Evolutionary conservation across 441 rosid genomes (phyloP), one percentile per base, ranked within the genome.

Genomic region (Flueggea neowawraea): DNA sequence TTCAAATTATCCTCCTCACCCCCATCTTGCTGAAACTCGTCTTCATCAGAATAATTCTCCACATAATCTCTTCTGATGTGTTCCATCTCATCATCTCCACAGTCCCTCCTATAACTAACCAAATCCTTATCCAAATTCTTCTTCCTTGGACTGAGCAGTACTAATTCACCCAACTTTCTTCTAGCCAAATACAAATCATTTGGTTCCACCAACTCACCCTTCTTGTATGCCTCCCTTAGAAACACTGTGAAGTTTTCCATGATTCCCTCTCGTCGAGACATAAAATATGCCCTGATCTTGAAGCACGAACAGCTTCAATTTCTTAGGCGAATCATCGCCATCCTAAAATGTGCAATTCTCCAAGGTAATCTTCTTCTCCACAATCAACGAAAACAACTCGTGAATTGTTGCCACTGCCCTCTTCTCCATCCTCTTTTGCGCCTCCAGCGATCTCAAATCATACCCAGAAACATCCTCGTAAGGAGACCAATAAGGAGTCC

Each of bases 211-310:
- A 93, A 55, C 67, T 88, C 93, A 58, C 97, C 96, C 63, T 62
- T 90, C 79, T 74, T 81, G 76, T 85, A 90, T 3, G 80, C 84
- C 73, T 90, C 96, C 73, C 96, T 79, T 9, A 93, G 78, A 78
- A 90, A 90, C 73, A 93, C 93, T 88, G 22, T 93, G 98, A 75
- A 93, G 89, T 64, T 93, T 93, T 73, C 98, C 97, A 3, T 75
- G 83, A 75, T 95, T 91, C 64, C 99, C 99, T 70, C 98, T 80
- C 0, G 97, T 93, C 0, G 97, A 93, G 6, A 93, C 82, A 62
- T 93, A 93, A 65, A 93, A 93, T 36, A 90, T 84, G 69, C 95
- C 97, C 68, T 90, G 98, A 70, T 88, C 95, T 68, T 90, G 95
- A 54, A 90, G 78, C 63, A 84, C 78, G 72, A 93, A 93, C 45